Conservation (phyloP, 164 flowering plant genomes). For the Umbilicus rupestris region DNA sequence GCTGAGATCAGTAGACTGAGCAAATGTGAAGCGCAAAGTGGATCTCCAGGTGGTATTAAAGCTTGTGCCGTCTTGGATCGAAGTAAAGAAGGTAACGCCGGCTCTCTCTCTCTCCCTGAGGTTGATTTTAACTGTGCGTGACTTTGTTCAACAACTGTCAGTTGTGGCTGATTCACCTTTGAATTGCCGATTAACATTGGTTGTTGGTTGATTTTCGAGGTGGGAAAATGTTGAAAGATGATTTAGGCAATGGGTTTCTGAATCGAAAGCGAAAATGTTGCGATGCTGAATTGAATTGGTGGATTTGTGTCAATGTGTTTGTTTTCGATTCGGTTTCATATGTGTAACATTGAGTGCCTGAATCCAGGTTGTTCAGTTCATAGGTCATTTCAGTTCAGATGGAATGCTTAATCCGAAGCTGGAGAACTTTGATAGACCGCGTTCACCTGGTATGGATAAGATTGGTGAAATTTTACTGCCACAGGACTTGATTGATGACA, state of each 20-base stretch:
- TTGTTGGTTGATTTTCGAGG: background rate
- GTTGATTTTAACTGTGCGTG: too few species aligned
- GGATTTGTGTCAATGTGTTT: background rate
- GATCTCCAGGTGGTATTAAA: too few species aligned
- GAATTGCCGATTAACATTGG: background rate
- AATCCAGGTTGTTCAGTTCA: background rate
- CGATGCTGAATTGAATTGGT: background rate
- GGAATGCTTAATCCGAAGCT: background rate
- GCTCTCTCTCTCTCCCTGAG: too few species aligned
- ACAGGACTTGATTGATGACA: conserved; percentile 1
- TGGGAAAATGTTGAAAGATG: background rate
- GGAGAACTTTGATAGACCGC: background rate
- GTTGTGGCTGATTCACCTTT: background rate
- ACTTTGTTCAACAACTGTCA: background rate
- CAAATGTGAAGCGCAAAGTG: too few species aligned
- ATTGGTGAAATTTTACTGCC: background rate
- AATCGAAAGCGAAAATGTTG: background rate
- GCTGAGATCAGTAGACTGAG: too few species aligned
- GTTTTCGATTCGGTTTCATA: background rate
- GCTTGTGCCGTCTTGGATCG: too few species aligned
- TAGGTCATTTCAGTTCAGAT: background rate
- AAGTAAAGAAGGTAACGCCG: too few species aligned
- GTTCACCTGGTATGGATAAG: conserved; percentile 1
- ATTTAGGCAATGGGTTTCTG: background rate
- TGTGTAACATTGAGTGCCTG: background rate